phyloP scores from a whole-genome alignment of 768 basidiomycete species.

The Amanita jacksonii region DNA sequence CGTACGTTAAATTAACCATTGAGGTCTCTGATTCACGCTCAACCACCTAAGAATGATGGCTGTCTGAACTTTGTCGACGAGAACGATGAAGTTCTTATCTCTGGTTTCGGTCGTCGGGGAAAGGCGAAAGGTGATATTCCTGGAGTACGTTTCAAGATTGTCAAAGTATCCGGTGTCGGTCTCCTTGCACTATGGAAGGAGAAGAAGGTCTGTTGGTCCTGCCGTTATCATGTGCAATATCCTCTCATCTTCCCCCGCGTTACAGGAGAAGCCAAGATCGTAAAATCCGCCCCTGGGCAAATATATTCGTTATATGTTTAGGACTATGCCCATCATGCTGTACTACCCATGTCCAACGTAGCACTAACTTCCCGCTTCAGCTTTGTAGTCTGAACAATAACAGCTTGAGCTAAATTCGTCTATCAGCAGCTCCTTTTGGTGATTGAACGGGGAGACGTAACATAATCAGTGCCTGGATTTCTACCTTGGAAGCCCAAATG shows the following conservation, averaged over 20 bases:
- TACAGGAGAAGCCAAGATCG: constrained; percentile 67
- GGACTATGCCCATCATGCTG: constrained; percentile 12
- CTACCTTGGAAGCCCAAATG: too few species aligned
- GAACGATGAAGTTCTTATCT: constrained; percentile 99
- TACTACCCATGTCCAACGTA: constrained; percentile 12
- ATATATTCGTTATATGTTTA: constrained; percentile 12
- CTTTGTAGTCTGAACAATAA: too few species aligned
- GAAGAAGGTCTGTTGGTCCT: constrained; percentile 93
- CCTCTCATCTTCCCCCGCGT: too few species aligned
- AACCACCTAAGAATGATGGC: constrained; percentile 69
- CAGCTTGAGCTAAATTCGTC: too few species aligned
- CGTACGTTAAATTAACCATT: too few species aligned
- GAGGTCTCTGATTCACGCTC: too few species aligned
- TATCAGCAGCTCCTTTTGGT: too few species aligned
- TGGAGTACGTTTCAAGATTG: constrained; percentile 99
- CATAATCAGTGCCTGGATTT: too few species aligned
- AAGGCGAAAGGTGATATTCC: constrained; percentile 99
- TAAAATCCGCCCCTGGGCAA: constrained; percentile 18
- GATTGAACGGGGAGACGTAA: too few species aligned
- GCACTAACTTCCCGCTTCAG: too few species aligned
- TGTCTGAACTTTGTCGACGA: constrained; percentile 98
- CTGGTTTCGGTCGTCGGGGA: constrained; percentile 99
- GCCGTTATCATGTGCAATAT: too few species aligned
- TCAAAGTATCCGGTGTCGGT: constrained; percentile 99
- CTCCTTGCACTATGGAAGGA: constrained; percentile 97